Evolutionary conservation across 2,329 filamentous ascomycete species (phyloP).

Genomic region (Diaporthe longicolla): DNA sequence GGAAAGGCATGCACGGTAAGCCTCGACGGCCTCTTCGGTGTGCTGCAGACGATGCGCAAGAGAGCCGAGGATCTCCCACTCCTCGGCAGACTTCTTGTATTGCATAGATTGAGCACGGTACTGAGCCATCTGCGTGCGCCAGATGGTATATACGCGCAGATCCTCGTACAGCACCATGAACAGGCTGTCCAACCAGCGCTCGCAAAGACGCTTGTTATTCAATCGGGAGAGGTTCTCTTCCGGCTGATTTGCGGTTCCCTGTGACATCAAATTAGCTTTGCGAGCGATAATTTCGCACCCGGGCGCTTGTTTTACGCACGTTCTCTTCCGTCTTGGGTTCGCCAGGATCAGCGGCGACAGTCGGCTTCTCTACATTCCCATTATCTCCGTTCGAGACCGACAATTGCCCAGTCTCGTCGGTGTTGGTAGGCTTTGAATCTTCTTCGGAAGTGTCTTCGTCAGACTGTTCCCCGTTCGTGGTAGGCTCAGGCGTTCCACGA

Average conservation of each 20-base stretch:
- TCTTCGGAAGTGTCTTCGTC: slow-evolving; percentile 50
- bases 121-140: slow-evolving; percentile 97
- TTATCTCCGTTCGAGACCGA: slow-evolving; percentile 55
- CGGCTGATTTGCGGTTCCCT: slow-evolving; percentile 69
- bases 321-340: slow-evolving; percentile 84
- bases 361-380: slow-evolving; percentile 79
- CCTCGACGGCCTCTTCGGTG: slow-evolving; percentile 90
- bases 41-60: slow-evolving; percentile 95
- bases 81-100: slow-evolving; percentile 96
- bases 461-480: slow-evolving; percentile 61
- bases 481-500: slow-evolving; percentile 76
- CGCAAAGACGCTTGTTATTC: slow-evolving; percentile 96
- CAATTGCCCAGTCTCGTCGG: slow-evolving; percentile 48
- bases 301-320: slow-evolving; percentile 58
- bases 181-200: slow-evolving; percentile 97
- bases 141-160: slow-evolving; percentile 97
- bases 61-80: slow-evolving; percentile 97
- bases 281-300: slow-evolving; percentile 43
- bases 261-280: slow-evolving; percentile 46
- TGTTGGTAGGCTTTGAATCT: slow-evolving; percentile 46
- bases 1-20: slow-evolving; percentile 88
- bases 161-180: slow-evolving; percentile 99
- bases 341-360: slow-evolving; percentile 82
- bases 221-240: slow-evolving; percentile 88
- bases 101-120: slow-evolving; percentile 93